Evolutionary conservation across 352 stramenopile species (phyloP).

Genomic region (Phytophthora tentaculata): DNA sequence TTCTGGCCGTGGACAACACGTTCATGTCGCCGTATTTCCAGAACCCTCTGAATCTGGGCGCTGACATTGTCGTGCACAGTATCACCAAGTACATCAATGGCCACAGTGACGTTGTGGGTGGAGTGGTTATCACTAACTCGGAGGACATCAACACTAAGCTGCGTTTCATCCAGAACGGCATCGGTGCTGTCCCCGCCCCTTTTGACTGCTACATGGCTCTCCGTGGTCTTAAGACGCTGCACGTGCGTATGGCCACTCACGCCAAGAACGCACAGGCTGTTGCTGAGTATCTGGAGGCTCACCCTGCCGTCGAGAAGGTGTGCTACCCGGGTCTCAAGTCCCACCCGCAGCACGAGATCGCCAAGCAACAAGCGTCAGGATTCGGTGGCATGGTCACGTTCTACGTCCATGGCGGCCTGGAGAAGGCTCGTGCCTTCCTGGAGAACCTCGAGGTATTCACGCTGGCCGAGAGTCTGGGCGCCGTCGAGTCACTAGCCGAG

Average conservation of each 20-base stretch:
- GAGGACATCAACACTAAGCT: conserved; percentile 94
- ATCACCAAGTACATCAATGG: conserved; percentile 98
- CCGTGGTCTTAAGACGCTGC: conserved; percentile 96
- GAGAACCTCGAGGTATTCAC: conserved; percentile 93
- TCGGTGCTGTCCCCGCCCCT: conserved; percentile 92
- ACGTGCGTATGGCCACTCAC: conserved; percentile 94
- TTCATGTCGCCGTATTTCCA: conserved; percentile 95
- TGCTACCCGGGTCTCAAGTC: conserved; percentile 91
- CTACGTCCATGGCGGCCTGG: conserved; percentile 90
- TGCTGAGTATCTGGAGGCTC: conserved; percentile 89
- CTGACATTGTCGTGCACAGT: conserved; percentile 93
- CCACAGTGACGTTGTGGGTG: conserved; percentile 94
- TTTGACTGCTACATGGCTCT: conserved; percentile 95
- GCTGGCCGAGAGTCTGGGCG: conserved; percentile 95
- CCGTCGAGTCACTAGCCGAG: conserved; percentile 93
- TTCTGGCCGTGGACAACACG: conserved; percentile 95
- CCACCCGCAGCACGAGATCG: conserved; percentile 91
- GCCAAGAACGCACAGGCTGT: conserved; percentile 94
- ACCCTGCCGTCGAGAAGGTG: conserved; percentile 92
- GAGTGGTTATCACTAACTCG: conserved; percentile 92
- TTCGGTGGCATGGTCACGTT: conserved; percentile 93
- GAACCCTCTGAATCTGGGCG: conserved; percentile 91
- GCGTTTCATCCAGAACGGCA: conserved; percentile 94
- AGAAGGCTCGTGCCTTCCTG: conserved; percentile 91
- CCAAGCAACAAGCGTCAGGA: conserved; percentile 78